Conservation (phyloP, 768 basidiomycete genomes). For the Mycena latifolia region DNA sequence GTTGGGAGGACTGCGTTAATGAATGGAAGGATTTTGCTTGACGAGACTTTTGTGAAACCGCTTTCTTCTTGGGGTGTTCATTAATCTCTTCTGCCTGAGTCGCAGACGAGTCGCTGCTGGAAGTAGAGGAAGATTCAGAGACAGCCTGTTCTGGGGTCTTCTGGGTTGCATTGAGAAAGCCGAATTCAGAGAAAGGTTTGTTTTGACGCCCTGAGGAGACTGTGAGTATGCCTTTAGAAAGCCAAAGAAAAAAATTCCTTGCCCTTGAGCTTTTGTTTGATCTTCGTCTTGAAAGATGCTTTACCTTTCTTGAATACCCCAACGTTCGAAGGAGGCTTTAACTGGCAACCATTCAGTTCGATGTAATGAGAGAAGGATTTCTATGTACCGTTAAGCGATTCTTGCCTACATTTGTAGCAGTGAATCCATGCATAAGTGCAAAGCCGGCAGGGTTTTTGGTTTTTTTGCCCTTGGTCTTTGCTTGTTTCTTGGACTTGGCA, state of each 20-base stretch:
- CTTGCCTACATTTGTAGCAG: slow-evolving; percentile 71
- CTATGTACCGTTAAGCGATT: slow-evolving; percentile 70
- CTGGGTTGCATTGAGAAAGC: slow-evolving; percentile 54
- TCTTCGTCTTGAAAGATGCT: slow-evolving; percentile 61
- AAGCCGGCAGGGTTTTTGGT: slow-evolving; percentile 57
- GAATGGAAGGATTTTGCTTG: background rate
- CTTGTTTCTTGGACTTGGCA: slow-evolving; percentile 22
- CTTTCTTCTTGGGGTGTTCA: slow-evolving; percentile 23
- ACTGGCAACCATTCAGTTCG: slow-evolving; percentile 42
- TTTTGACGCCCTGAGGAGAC: slow-evolving; percentile 7
- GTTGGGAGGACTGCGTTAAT: background rate
- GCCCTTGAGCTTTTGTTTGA: slow-evolving; percentile 42
- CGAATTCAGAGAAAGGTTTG: slow-evolving; percentile 58
- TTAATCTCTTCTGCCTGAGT: background rate
- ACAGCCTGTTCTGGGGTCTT: slow-evolving; percentile 14
- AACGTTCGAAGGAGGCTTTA: slow-evolving; percentile 55
- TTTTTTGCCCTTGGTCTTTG: slow-evolving; percentile 37
- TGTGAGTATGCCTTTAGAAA: background rate
- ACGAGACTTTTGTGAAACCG: background rate
- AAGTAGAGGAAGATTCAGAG: slow-evolving; percentile 32
- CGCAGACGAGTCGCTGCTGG: slow-evolving; percentile 19
- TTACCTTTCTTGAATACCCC: slow-evolving; percentile 79
- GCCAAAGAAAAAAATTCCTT: slow-evolving; percentile 17
- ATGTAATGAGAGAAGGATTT: background rate
- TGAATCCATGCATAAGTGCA: slow-evolving; percentile 77